Conservation (phyloP, 1,284 basidiomycete genomes). For the Wallemia mellicola region DNA sequence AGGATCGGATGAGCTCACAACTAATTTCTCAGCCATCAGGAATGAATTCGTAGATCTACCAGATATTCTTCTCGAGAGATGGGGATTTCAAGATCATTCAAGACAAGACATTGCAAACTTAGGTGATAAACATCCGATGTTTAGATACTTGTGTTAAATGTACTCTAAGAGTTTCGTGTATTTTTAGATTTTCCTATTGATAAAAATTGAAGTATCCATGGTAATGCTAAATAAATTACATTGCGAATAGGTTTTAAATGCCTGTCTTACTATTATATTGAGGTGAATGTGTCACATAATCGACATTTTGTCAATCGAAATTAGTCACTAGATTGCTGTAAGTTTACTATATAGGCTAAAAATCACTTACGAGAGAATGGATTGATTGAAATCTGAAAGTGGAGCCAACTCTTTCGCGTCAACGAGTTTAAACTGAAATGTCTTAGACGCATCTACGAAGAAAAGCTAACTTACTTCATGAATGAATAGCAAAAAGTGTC, state of each 20-base stretch:
- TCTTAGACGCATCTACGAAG: background rate
- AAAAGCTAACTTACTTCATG: constrained; percentile 34
- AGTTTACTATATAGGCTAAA: too few relatives aligned
- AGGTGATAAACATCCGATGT: background rate
- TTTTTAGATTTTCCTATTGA: too few relatives aligned
- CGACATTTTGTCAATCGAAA: too few relatives aligned
- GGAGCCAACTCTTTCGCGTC: constrained; percentile 91
- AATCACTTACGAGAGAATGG: constrained; percentile 32
- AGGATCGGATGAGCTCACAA: background rate
- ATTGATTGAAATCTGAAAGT: constrained; percentile 82
- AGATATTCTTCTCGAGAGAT: background rate
- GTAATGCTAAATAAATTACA: too few relatives aligned
- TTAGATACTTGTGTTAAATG: constrained; percentile 1
- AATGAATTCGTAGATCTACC: background rate
- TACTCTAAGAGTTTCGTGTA: too few relatives aligned
- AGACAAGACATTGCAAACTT: background rate
- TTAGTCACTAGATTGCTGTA: too few relatives aligned
- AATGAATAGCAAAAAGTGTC: constrained; percentile 90
- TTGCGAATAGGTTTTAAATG: too few relatives aligned
- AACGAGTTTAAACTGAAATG: constrained; percentile 57
- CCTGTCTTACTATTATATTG: too few relatives aligned
- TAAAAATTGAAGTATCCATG: too few relatives aligned
- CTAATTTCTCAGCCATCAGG: background rate
- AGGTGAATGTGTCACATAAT: too few relatives aligned
- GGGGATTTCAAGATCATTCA: background rate